Base-by-base conservation (phyloP, 2,329 filamentous ascomycete genomes). In the Stachybotrys chartarum region DNA sequence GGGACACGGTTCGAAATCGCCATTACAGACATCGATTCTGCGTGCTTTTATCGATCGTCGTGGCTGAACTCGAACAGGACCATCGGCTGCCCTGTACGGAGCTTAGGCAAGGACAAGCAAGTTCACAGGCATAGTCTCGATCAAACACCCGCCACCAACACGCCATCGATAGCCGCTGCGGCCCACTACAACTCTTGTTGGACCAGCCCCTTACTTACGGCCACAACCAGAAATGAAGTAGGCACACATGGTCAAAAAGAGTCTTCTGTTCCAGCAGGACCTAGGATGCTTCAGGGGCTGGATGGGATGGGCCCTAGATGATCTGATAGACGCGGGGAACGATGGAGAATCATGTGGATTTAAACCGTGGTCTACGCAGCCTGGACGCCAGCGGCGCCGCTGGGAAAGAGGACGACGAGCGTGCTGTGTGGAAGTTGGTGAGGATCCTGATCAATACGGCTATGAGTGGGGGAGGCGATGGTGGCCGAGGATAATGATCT, bases 61-160 rank as follows among this genome's bases (percentile, higher is more conserved):
- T 3, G 24, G 4, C 32, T 31, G 18, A 24, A 24, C 24, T 24
- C 24, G 24, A 44, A 55, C 53, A 77, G 73, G 75, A 68, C 70
- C 11, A 70, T 77, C 55, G 72, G 74, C 42, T 70, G 68, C 47
- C 64, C 65, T 74, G 80, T 48, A 70, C 76, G 56, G 71, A 75
- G 71, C 32, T 75, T 79, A 60, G 78, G 71, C 30, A 70, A 71
- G 31, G 75, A 79, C 49, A 79, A 84, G 24, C 63, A 61, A 18
- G 60, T 64, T 35, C 68, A 67, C 30, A 68, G 66, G 54, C 76
- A 77, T 55, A 84, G 82, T 7, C 72, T 82, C 53, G 78, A 83
- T 57, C 86, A 83, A 63, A 76, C 85, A 1, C 63, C 87, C 8
- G 77, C 78, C 1, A 84, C 83, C 1, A 86, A 0, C 77, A 76